Evolutionary conservation across 331 rosid species (phyloP), one percentile per base, ranked within the genome.

Genomic region (Dryas integrifolia): DNA sequence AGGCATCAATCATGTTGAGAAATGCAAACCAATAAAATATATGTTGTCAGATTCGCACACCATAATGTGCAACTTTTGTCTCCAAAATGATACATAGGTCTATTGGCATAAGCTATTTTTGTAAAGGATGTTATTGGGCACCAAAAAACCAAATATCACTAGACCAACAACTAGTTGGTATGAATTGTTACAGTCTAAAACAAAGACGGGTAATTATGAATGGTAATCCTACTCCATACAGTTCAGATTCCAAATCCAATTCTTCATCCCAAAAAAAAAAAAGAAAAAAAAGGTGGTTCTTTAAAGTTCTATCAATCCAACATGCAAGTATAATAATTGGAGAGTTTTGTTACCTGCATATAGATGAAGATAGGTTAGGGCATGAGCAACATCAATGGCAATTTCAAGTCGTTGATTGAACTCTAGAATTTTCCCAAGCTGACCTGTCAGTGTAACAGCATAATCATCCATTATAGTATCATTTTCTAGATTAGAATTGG

Each of bases 361-460:
- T 35, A 72, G 78, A 82, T 94, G 98, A 73, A 94, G 88, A 83
- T 91, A 94, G 78, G 96, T 94, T 64, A 94, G 81, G 72, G 88
- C 98, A 83, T 94, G 98, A 80, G 98, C 97, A 83, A 94, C 87
- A 82, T 94, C 98, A 67, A 94, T 94, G 59, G 97, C 87, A 61
- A 94, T 88, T 86, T 88, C 98, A 62, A 94, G 96, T 65, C 98
- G 94, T 81, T 94, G 98, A 81, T 94, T 89, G 84, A 91, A 94
- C 83, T 89, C 98, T 60, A 94, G 88, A 58, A 87, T 78, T 74
- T 77, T 91, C 62, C 96, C 96, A 24, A 80, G 90, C 65, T 53
- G 82, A 76, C 92, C 98, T 94, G 89, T 76, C 81, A 80, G 70
- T 47, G 66, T 52, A 79, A 77, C 41, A 65, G 59, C 60, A 77